These are phyloP conservation scores for Neurospora tetraspora DNA, from an alignment of 495 filamentous ascomycete genomes.

Conservation along the genomic window DNA sequence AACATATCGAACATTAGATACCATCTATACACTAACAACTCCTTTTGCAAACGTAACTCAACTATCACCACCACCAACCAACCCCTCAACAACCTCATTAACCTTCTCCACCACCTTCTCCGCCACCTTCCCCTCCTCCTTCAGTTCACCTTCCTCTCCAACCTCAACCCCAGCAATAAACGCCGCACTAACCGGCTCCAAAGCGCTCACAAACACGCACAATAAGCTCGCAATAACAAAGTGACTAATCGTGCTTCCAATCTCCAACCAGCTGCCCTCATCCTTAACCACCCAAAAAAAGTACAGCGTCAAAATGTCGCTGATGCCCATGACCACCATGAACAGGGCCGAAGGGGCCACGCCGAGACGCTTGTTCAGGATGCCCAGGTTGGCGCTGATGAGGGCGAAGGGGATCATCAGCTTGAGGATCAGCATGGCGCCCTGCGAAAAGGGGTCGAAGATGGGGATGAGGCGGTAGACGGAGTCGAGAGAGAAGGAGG, in stretches of 20 bases:
- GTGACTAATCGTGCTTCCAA: conserved; percentile 89
- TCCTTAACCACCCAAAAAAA: conserved; percentile 98
- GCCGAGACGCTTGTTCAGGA: conserved; percentile 77
- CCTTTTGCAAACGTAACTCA: background rate
- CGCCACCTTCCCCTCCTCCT: conserved; percentile 6
- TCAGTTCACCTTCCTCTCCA: conserved; percentile 17
- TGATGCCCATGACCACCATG: conserved; percentile 88
- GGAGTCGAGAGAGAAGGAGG: conserved; percentile 87
- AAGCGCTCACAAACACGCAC: conserved; percentile 79
- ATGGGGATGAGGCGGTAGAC: conserved; percentile 87
- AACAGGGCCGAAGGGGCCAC: conserved; percentile 79
- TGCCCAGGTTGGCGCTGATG: conserved; percentile 86
- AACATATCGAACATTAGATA: background rate
- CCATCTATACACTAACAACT: background rate
- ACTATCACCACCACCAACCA: background rate
- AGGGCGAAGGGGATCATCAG: conserved; percentile 89
- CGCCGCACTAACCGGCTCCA: conserved; percentile 78
- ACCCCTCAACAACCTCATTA: conserved; percentile 11
- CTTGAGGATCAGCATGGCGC: conserved; percentile 78
- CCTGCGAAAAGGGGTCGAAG: conserved; percentile 90
- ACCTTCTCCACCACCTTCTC: conserved; percentile 14
- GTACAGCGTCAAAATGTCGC: conserved; percentile 86
- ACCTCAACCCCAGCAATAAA: conserved; percentile 79
- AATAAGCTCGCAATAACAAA: conserved; percentile 85
- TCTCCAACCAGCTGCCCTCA: conserved; percentile 95